Evolutionary conservation across 352 stramenopile species (phyloP).

Genomic region (Phytophthora palmivora): DNA sequence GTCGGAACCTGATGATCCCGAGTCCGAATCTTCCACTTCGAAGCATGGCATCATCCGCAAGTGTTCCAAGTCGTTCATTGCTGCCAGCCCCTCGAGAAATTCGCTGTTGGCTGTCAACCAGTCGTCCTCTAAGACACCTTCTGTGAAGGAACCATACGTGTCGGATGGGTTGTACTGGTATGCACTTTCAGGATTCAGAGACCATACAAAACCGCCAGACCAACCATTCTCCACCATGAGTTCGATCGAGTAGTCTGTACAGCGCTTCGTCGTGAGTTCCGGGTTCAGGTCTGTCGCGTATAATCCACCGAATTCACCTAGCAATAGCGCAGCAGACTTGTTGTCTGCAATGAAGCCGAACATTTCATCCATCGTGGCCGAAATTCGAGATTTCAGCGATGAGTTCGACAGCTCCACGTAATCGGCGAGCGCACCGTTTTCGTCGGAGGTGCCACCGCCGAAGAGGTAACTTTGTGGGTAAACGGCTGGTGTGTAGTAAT

Average conservation of each 20-base stretch:
- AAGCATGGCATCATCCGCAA: slow-evolving; percentile 66
- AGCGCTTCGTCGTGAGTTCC: slow-evolving; percentile 67
- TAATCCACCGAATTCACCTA: slow-evolving; percentile 76
- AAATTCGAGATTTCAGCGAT: slow-evolving; percentile 45
- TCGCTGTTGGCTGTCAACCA: slow-evolving; percentile 63
- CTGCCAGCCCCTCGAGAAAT: slow-evolving; percentile 48
- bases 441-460: slow-evolving; percentile 36
- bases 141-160: slow-evolving; percentile 46
- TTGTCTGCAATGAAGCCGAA: slow-evolving; percentile 66
- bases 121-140: slow-evolving; percentile 61
- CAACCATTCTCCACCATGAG: slow-evolving; percentile 58
- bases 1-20: slow-evolving; percentile 26
- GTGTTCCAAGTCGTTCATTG: slow-evolving; percentile 61
- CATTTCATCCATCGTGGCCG: slow-evolving; percentile 68
- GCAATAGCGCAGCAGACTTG: slow-evolving; percentile 52
- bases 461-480: slow-evolving; percentile 67
- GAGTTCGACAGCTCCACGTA: slow-evolving; percentile 64
- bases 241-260: slow-evolving; percentile 66
- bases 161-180: slow-evolving; percentile 71
- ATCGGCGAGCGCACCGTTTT: slow-evolving; percentile 32
- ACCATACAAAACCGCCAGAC: slow-evolving; percentile 75
- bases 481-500: slow-evolving; percentile 71
- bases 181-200: slow-evolving; percentile 71
- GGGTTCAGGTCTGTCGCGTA: slow-evolving; percentile 62
- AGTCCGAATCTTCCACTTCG: slow-evolving; percentile 19